Evolutionary conservation across 345 rosid genomes (phyloP), one percentile per base, ranked within the genome.

Genomic region (Boechera stricta): DNA sequence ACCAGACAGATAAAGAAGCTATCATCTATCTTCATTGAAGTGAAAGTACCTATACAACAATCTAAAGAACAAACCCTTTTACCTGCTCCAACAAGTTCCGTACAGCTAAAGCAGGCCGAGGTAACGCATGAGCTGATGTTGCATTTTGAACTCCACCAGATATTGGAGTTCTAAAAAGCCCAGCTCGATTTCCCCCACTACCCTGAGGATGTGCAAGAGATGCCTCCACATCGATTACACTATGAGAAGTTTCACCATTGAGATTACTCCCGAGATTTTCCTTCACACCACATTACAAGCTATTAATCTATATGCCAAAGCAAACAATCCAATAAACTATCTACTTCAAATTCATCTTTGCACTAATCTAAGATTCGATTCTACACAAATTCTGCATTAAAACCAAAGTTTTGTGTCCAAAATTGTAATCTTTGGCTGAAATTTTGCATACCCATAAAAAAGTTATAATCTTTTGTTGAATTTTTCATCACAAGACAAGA

Each of bases 81-180:
- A 92, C 99, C 96, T 92, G 99, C 69, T 91, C 99, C 90, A 95
- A 87, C 76, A 95, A 86, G 84, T 95, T 95, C 54, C 99, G 94
- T 29, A 93, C 99, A n/a, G 98, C 99, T 60, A 95, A 86, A 65
- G 99, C 88, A 47, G 99, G 99, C 7, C 77, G 88, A 67, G 94
- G 99, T 73, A 95, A 86, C 36, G 98, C 94, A 82, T 95, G 97
- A 57, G 93, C 98, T 3, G 99, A 95, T 61, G 99, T 93, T 44
- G 99, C 99, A 68, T 92, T 95, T 76, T 92, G 99, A 77, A 95
- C 99, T 54, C 99, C 99, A 81, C 99, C 99, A 58, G 98, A 92
- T 79, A 92, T 93, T 35, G 98, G 99, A 32, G 99, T 95, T 73
- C 99, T 87, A 79, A 89, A 95, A 60, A 92, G 96, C 61, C 97